Base-by-base conservation (phyloP, 2,329 filamentous ascomycete genomes). In the Curvularia verruculosa region DNA sequence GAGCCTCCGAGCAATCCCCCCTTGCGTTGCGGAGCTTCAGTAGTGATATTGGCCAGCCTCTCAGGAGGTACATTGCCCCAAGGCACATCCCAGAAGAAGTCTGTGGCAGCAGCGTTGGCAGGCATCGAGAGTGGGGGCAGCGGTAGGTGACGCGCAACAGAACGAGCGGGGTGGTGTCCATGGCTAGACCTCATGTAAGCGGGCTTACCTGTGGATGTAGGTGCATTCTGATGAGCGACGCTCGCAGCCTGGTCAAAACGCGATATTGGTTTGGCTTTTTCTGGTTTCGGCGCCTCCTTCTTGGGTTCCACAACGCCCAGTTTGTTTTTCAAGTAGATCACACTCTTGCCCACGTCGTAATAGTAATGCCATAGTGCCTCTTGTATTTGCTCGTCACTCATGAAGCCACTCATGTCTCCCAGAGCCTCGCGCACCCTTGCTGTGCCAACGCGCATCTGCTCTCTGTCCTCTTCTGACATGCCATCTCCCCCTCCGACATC, bases 291-390 rank as follows among this genome's bases (percentile, higher is more conserved):
- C 29, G 67, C 34, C 6, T 64, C 60, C 23, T 63, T 52, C 57
- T 70, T 75, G 3, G 68, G 67, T 21, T 64, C 43, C 69, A 64
- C 51, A 36, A 43, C 23, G 3, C 56, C 56, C 3, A 56, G 26
- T 41, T 65, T 87, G 82, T 87, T 89, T 61, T 87, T 85, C 56
- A 99, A 78, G 71, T 96, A 97, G 54, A 85, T 83, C 36, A 96
- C 89, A 1, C 91, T 87, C 77, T 96, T 96, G 55, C 87, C 89
- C 28, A 96, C 83, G 69, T 99, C 93, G 74, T 93, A 98, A 75
- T 94, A 98, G 77, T 97, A 97, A 77, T 99, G 87, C 92, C 92
- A 98, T 15, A 99, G 78, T 0, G 93, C 85, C 59, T 98, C 94
- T 74, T 96, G 87, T 60, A 97, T 94, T 71, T 96, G 89, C 36